Evolutionary conservation across 163 green algal genomes (phyloP).

Genomic region (Smithsoniella earleae): DNA sequence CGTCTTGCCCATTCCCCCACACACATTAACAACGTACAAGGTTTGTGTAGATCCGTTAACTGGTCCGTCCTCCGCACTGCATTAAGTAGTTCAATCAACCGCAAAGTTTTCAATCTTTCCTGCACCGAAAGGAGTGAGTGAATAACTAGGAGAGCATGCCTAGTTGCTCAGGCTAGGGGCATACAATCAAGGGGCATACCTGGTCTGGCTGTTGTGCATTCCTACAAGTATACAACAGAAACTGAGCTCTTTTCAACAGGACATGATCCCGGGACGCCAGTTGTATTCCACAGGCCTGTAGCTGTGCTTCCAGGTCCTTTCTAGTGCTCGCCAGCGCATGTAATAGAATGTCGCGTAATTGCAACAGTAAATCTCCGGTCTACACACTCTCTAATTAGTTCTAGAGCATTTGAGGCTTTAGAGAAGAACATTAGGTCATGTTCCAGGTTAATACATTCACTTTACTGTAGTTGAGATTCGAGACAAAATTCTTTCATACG

Average conservation of each 20-base stretch:
- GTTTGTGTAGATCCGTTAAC: background rate
- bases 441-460: too few species aligned
- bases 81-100: slow-evolving; percentile 14
- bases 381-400: too few species aligned
- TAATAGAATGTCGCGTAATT: slow-evolving; percentile 1
- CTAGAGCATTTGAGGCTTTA: too few species aligned
- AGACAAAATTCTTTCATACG: too few species aligned
- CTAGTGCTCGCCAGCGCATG: slow-evolving; percentile 14
- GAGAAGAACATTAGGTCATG: too few species aligned
- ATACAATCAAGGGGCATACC: background rate
- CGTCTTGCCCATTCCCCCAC: slow-evolving; percentile 4
- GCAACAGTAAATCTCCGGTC: background rate
- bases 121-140: background rate
- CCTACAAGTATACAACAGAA: slow-evolving; percentile 16
- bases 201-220: background rate
- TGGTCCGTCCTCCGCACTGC: background rate
- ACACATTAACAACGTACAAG: background rate
- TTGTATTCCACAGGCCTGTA: background rate
- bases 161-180: background rate
- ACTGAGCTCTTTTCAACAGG: slow-evolving; percentile 24
- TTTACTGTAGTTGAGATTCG: too few species aligned
- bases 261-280: background rate
- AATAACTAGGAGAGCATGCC: background rate
- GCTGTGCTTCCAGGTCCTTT: background rate
- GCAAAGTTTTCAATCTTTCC: background rate